Base-by-base conservation (phyloP, 1,284 basidiomycete species). In the Phlebopus sp. region DNA sequence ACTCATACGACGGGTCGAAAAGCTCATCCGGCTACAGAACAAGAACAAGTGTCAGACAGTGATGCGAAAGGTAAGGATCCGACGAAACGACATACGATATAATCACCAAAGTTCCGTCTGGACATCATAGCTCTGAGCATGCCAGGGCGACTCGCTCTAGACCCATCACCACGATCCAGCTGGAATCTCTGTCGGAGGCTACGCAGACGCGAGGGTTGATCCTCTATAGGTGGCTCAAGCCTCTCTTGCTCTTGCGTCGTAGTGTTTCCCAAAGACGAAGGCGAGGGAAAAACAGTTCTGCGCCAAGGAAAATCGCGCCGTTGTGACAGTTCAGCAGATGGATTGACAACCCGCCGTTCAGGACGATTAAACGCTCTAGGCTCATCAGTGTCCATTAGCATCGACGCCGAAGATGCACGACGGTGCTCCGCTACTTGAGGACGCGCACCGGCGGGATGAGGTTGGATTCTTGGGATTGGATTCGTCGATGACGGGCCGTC, bases 1-100 rank as follows among this genome's bases (percentile, higher is more conserved):
- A 76, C 60, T 89, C 86, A 54, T 88, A 88, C 0, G 86, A 87
- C 11, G 72, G 66, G 53, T 87, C 84, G 56, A 86, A 81, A 52
- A 86, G 75, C 57, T 86, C 82, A 51, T 88, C 85, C 44, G 81
- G 77, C 86, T 87, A 55, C 3, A 37, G 52, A 23, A 23, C 21
- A 6, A 23, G 21, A 47, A 40, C 38, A 29, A 2, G 4, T 11
- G 27, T 29, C 27, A 37, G 40, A 18, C 4, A 34, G 31, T 29
- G 14, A 34, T 30, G 6, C 9, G 48, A 15, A 35, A 21, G 5
- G 10, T 18, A 42, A 14, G 4, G 21, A 30, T 13, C 27, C 34
- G 15, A 40, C n/a, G 3, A 25, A 2, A 45, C 17, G 34, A 46
- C 74, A 43, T 49, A 86, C 84, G 63, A 87, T 63, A 41, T 79